These are phyloP conservation scores for Seiridium unicorne DNA, from an alignment of 2,329 filamentous ascomycete genomes.

Conservation along the genomic window DNA sequence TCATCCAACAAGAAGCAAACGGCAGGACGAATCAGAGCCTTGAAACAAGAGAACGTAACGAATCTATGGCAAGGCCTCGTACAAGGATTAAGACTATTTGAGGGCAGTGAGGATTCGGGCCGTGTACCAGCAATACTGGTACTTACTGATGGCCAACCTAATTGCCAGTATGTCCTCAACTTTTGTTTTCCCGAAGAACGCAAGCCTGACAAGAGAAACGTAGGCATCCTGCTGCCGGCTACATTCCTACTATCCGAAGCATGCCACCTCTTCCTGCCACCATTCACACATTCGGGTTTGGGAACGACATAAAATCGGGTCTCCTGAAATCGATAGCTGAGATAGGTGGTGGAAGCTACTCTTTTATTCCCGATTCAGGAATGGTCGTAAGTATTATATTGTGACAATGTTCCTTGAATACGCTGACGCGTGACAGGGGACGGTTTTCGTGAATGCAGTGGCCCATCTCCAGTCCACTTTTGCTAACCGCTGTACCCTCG, in stretches of 20 bases:
- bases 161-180: slow-evolving; percentile 40
- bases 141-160: slow-evolving; percentile 55
- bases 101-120: slow-evolving; percentile 22
- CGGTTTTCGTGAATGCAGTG: slow-evolving; percentile 60
- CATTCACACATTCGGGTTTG: slow-evolving; percentile 55
- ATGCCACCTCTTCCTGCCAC: slow-evolving; percentile 39
- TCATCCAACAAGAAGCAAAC: slow-evolving; percentile 40
- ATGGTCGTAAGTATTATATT: slow-evolving; percentile 46
- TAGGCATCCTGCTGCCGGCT: slow-evolving; percentile 49
- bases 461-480: slow-evolving; percentile 61
- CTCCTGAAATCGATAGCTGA: slow-evolving; percentile 61
- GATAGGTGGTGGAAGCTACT: slow-evolving; percentile 54
- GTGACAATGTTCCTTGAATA: neutral
- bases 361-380: slow-evolving; percentile 60
- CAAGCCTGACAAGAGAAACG: neutral
- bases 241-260: slow-evolving; percentile 50
- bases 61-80: slow-evolving; percentile 59
- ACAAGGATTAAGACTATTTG: slow-evolving; percentile 48
- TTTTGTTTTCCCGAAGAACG: neutral
- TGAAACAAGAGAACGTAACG: slow-evolving; percentile 39
- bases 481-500: slow-evolving; percentile 44
- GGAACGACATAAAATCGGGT: slow-evolving; percentile 46
- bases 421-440: slow-evolving; percentile 35
- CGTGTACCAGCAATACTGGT: slow-evolving; percentile 51
- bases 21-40: slow-evolving; percentile 38